These are phyloP conservation scores for Fusarium lateritium DNA, from an alignment of 2,329 filamentous ascomycete species.

Conservation along the genomic window DNA sequence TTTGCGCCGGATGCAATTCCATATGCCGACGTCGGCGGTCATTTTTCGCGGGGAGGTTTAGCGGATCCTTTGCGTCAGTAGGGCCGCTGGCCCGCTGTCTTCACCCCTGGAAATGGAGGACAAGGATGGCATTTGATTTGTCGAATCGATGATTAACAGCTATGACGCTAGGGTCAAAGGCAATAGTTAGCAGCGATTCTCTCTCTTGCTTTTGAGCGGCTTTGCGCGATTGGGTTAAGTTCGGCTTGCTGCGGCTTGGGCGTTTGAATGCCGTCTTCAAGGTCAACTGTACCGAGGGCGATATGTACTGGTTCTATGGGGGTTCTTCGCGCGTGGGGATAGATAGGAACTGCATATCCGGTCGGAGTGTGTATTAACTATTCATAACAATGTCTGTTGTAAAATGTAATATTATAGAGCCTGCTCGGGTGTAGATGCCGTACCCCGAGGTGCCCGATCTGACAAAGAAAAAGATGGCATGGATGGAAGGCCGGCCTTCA, in stretches of 20 bases:
- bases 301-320: background rate
- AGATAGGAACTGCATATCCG: background rate
- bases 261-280: conserved; percentile 3
- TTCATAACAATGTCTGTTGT: background rate
- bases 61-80: conserved; percentile 35
- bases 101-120: conserved; percentile 11
- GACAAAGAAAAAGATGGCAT: background rate
- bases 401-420: background rate
- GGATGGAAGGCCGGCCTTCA: background rate
- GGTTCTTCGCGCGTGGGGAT: background rate
- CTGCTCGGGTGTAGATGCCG: background rate
- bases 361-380: background rate
- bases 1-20: conserved; percentile 25
- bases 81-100: conserved; percentile 26
- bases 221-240: conserved; percentile 16
- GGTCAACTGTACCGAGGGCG: conserved; percentile 9
- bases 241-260: conserved; percentile 37
- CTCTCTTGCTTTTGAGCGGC: conserved; percentile 16
- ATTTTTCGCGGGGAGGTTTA: conserved; percentile 37
- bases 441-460: background rate
- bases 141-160: conserved; percentile 1
- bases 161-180: conserved; percentile 41
- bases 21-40: conserved; percentile 48
- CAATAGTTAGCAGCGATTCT: conserved; percentile 26
- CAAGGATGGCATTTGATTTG: conserved; percentile 29